Evolutionary conservation across 176 grass and related monocot genomes (phyloP).

Genomic region (Bonia amplexicaulis): DNA sequence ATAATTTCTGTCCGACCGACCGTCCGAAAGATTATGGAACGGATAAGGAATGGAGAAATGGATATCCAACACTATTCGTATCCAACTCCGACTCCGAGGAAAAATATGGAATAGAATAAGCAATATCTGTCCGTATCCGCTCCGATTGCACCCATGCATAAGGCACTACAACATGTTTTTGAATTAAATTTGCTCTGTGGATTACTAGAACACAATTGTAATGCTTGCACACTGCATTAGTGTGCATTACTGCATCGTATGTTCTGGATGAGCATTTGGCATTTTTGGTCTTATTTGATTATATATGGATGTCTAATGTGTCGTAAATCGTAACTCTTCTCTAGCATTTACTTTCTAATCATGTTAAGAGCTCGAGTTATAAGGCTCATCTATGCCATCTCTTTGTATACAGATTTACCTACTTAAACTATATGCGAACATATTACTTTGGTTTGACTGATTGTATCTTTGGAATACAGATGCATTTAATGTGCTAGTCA

Average conservation of each 20-base stretch:
- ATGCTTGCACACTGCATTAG: not conserved
- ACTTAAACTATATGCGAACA: not conserved
- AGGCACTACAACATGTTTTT: not conserved
- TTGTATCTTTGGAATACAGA: conserved; percentile 32
- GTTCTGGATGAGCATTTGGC: not conserved
- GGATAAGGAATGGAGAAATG: too few relatives aligned
- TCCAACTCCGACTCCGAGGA: too few relatives aligned
- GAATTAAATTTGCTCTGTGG: not conserved
- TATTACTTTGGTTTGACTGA: conserved; percentile 6
- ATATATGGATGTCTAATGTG: not conserved
- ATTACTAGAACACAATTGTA: not conserved
- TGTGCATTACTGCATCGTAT: too few relatives aligned
- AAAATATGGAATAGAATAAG: too few relatives aligned
- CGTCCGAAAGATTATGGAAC: too few relatives aligned
- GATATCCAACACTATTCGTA: too few relatives aligned
- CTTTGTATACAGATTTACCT: not conserved
- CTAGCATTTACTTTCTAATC: not conserved
- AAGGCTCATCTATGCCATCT: not conserved
- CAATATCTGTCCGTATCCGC: too few relatives aligned
- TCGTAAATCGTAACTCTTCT: not conserved
- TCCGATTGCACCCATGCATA: too few relatives aligned
- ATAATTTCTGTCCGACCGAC: too few relatives aligned
- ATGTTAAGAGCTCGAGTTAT: not conserved
- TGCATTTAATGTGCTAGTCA: conserved; percentile 87
- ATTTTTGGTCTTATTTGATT: not conserved